phyloP scores from a whole-genome alignment of 371 early-diverging fungal genomes.

The Dichotomocladium elegans region DNA sequence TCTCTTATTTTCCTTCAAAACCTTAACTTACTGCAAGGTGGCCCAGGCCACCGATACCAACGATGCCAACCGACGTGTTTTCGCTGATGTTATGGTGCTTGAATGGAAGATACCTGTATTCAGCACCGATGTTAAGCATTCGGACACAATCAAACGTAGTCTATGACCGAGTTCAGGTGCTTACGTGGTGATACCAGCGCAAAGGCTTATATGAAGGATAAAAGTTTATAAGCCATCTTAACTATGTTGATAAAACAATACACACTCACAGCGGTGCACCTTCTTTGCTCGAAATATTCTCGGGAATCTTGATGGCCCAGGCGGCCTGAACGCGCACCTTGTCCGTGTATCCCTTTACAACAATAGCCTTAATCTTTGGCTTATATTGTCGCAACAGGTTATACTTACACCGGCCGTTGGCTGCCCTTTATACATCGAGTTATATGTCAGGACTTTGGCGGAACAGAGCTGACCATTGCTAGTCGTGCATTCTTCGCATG shows the following conservation, averaged over 20 bases:
- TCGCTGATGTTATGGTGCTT: slow-evolving; percentile 40
- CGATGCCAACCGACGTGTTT: slow-evolving; percentile 55
- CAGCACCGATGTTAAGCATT: not conserved
- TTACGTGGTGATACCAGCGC: slow-evolving; percentile 71
- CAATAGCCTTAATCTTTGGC: not conserved
- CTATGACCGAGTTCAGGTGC: too few species aligned
- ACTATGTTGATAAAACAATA: not conserved
- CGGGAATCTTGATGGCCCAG: slow-evolving; percentile 54
- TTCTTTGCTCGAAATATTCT: slow-evolving; percentile 34
- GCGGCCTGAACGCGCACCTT: slow-evolving; percentile 37
- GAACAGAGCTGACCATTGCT: slow-evolving; percentile 35
- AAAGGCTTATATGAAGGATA: slow-evolving; percentile 29
- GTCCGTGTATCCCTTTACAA: slow-evolving; percentile 30
- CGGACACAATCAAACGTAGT: not conserved
- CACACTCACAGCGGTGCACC: slow-evolving; percentile 40
- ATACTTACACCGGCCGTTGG: slow-evolving; percentile 44
- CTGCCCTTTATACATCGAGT: slow-evolving; percentile 31
- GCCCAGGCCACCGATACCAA: slow-evolving; percentile 77
- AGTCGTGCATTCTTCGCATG: slow-evolving; percentile 34
- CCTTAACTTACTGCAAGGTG: slow-evolving; percentile 50
- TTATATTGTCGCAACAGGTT: not conserved
- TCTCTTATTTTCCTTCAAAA: not conserved
- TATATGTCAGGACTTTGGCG: slow-evolving; percentile 40
- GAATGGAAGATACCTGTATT: slow-evolving; percentile 47
- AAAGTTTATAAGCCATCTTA: not conserved